A percentile compares a stretch with the other conserved stretches of the same genome.
Evolutionary conservation across 495 filamentous ascomycete genomes (phyloP).

Genomic region (Letharia columbiana): DNA sequence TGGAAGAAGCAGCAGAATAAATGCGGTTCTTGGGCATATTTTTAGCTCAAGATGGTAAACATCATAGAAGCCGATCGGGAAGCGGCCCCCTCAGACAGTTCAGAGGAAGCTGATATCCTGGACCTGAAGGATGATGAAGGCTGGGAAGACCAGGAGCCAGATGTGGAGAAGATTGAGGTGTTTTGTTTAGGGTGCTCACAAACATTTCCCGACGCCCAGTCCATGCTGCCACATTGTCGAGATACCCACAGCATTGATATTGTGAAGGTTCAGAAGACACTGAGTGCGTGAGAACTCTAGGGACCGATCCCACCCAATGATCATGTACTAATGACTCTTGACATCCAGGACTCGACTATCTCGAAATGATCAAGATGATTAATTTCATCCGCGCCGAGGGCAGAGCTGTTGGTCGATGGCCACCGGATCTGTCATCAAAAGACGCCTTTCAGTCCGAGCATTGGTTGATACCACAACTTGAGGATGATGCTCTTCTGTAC

Average conservation of each 20-base stretch:
- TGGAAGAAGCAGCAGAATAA: not conserved
- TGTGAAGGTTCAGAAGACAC: conserved; percentile 48
- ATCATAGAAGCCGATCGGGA: not conserved
- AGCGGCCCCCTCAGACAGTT: conserved; percentile 34
- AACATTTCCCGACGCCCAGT: conserved; percentile 52
- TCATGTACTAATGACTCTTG: not conserved
- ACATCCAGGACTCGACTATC: conserved; percentile 63
- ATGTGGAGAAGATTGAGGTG: conserved; percentile 55
- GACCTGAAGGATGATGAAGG: conserved; percentile 49
- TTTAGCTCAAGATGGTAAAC: conserved; percentile 13
- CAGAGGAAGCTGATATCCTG: conserved; percentile 39
- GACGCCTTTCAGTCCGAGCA: conserved; percentile 60
- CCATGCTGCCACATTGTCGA: conserved; percentile 67
- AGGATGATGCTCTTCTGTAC: conserved; percentile 81
- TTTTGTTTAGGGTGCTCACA: conserved; percentile 63
- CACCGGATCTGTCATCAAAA: conserved; percentile 47
- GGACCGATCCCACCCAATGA: not conserved
- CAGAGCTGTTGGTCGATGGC: conserved; percentile 39
- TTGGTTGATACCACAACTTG: conserved; percentile 75
- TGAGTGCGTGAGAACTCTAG: conserved; percentile 42
- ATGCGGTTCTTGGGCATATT: not conserved
- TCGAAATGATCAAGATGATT: conserved; percentile 72
- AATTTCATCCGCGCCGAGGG: conserved; percentile 65
- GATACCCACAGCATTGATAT: conserved; percentile 69
- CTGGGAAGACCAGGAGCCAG: conserved; percentile 74